Evolutionary conservation across 306 rosid species (phyloP), one percentile per base, ranked within the genome.

Genomic region (Sicyos edulis): DNA sequence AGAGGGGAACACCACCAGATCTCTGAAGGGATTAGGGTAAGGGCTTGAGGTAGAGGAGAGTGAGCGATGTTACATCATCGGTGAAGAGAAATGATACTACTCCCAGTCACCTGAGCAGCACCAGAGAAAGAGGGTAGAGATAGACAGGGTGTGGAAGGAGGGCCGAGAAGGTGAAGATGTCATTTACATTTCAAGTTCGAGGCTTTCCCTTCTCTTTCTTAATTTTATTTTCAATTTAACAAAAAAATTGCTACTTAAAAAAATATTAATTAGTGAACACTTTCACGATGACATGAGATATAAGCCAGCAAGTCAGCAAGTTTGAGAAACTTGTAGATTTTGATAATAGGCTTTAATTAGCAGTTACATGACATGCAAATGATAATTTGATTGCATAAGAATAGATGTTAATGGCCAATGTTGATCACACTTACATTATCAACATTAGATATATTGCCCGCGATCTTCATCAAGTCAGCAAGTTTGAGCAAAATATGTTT

Each of bases 401-500:
- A 60, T 16, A 42, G 12, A 19, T 65, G 17, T 20, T 6, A 45
- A 66, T 1, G 20, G 24, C 13, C 7, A 66, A 45, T 65, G 34
- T 44, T 45, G 11, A 66, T 45, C 26, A 68, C 56, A 68, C 72
- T 68, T 68, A 68, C 72, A 47, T 84, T 82, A 77, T 84, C 80
- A 24, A 70, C 52, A 22, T 77, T 70, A 71, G 72, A 74, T 67
- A 75, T 75, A 68, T 79, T 83, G 67, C 78, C 83, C 14, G 60
- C 59, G 51, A 70, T 73, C 53, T 51, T 85, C 89, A 86, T 87
- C 78, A 79, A 79, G 75, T 85, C 87, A 74, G 92, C 89, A 74
- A 93, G 92, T 80, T 83, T 87, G 82, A 83, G 90, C 74, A 86
- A 87, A 78, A 88, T 80, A 79, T 64, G 82, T 85, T 68, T 86